Conservation (phyloP, 768 basidiomycete species). For the Gautieria morchelliformis region DNA sequence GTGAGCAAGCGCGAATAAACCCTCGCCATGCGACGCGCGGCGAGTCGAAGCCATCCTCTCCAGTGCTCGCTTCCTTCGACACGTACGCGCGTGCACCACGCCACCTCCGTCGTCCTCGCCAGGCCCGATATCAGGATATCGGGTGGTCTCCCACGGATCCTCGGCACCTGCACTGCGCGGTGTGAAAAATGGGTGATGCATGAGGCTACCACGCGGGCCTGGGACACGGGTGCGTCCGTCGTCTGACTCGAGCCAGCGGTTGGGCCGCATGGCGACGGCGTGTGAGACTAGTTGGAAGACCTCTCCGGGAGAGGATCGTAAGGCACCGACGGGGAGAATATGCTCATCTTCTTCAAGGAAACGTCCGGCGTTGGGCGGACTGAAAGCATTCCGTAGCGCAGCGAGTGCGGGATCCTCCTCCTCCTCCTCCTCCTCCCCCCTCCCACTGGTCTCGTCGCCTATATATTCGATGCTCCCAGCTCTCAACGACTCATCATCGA, state of each 20-base stretch:
- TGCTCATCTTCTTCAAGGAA: conserved; percentile 13
- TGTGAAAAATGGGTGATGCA: neutral
- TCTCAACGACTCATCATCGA: conserved; percentile 2
- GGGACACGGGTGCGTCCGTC: neutral
- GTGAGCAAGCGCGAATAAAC: neutral
- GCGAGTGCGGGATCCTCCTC: conserved; percentile 26
- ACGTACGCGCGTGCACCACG: conserved; percentile 51
- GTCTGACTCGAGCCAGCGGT: conserved; percentile 11
- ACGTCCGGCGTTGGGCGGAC: conserved; percentile 12
- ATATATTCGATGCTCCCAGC: neutral
- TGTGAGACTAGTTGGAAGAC: conserved; percentile 13
- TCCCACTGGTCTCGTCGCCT: neutral
- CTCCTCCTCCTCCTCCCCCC: neutral
- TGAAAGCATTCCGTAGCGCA: conserved; percentile 26
- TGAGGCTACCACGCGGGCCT: neutral
- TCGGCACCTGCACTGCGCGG: neutral
- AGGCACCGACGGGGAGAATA: conserved; percentile 14
- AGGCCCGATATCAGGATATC: conserved; percentile 7
- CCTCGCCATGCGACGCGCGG: neutral
- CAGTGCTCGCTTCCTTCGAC: conserved; percentile 26
- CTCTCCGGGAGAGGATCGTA: conserved; percentile 12
- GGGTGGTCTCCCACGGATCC: conserved; percentile 14
- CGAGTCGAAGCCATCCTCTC: neutral
- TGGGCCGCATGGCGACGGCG: conserved; percentile 13
- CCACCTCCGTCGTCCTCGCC: neutral